Percentiles rank a stretch among this genome's conserved stretches.
These are phyloP conservation scores for Penicillium coffeae DNA, from an alignment of 495 filamentous ascomycete genomes.

Conservation along the genomic window DNA sequence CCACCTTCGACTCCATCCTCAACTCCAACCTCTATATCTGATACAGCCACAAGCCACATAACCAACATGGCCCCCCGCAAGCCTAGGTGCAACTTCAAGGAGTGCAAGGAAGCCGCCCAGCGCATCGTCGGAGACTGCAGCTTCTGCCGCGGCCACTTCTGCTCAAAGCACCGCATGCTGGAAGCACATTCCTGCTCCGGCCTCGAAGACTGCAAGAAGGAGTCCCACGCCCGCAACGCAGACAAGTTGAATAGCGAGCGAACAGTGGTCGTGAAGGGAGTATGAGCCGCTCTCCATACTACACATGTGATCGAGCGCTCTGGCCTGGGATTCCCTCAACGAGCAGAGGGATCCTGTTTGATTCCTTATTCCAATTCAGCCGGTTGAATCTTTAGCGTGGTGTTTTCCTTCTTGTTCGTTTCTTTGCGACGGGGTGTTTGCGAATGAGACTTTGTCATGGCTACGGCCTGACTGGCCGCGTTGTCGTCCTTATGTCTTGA, in stretches of 20 bases:
- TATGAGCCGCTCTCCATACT: constrained; percentile 45
- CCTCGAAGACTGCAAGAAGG: constrained; percentile 97
- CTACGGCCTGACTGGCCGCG: constrained; percentile 7
- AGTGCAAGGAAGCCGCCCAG: constrained; percentile 80
- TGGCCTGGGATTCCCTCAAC: neutral
- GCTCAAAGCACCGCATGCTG: constrained; percentile 86
- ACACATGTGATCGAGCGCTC: neutral
- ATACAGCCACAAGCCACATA: constrained; percentile 2
- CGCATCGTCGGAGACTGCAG: constrained; percentile 93
- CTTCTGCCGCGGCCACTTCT: constrained; percentile 91
- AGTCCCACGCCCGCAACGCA: constrained; percentile 85
- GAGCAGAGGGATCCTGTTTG: constrained; percentile 3
- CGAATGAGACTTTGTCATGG: neutral
- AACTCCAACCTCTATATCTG: neutral
- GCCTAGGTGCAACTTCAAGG: constrained; percentile 81
- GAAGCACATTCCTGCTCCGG: constrained; percentile 91
- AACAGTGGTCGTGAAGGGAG: constrained; percentile 66
- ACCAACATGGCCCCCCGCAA: constrained; percentile 63
- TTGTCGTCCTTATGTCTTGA: neutral
- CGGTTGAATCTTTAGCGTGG: constrained; percentile 18
- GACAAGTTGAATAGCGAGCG: constrained; percentile 87
- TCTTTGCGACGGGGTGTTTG: constrained; percentile 2
- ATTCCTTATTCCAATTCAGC: constrained; percentile 10
- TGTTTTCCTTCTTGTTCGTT: constrained; percentile 9
- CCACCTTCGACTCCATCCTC: neutral